phyloP scores from a whole-genome alignment of 768 basidiomycete species.

The Mycena albidolilacea region DNA sequence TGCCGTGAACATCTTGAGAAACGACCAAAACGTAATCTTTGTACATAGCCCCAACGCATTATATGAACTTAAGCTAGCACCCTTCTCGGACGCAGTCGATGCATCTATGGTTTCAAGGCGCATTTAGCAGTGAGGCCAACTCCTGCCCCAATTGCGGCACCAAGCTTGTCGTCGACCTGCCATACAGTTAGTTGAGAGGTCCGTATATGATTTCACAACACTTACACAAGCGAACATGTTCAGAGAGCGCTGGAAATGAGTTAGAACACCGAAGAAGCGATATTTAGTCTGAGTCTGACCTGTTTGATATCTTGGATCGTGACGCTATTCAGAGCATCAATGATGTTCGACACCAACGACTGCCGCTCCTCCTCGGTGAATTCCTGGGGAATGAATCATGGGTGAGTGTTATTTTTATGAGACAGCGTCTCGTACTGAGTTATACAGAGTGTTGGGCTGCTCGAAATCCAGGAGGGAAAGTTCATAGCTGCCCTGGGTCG shows the following conservation, averaged over 20 bases:
- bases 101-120: not conserved
- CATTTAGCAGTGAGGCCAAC: not conserved
- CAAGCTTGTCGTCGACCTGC: slow-evolving; percentile 15
- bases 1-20: no score
- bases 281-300: slow-evolving; percentile 7
- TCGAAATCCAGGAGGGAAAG: slow-evolving; percentile 35
- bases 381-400: slow-evolving; percentile 17
- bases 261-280: not conserved
- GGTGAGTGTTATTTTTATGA: not conserved
- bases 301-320: slow-evolving; percentile 27
- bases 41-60: no score
- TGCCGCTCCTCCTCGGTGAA: slow-evolving; percentile 32
- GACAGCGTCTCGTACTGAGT: slow-evolving; percentile 14
- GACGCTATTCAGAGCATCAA: slow-evolving; percentile 26
- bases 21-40: no score
- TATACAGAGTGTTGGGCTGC: slow-evolving; percentile 35
- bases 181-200: not conserved
- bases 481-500: slow-evolving; percentile 15
- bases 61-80: no score
- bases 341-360: slow-evolving; percentile 33
- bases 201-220: not conserved
- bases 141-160: slow-evolving; percentile 2
- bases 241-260: slow-evolving; percentile 29
- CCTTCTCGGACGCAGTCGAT: no score
- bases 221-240: slow-evolving; percentile 40